A percentile compares a stretch with the other conserved stretches of the same genome.
These are phyloP conservation scores for Jatropha multifida DNA, from an alignment of 441 rosid genomes.

Conservation along the genomic window DNA sequence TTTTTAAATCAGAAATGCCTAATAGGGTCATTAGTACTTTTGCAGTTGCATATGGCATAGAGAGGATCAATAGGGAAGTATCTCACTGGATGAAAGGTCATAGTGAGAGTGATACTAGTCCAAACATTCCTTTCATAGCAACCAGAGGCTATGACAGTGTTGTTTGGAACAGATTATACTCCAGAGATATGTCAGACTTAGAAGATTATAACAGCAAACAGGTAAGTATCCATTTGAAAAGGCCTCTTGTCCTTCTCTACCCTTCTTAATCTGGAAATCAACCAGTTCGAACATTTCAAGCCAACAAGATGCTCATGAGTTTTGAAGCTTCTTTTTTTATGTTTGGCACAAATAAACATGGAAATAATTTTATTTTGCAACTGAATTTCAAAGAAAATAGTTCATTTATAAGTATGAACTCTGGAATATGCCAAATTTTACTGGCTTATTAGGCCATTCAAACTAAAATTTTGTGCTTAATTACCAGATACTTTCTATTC, in stretches of 20 bases:
- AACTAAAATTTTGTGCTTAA: conserved; percentile 13
- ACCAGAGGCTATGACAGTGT: conserved; percentile 82
- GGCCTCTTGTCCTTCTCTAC: not conserved
- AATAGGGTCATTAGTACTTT: conserved; percentile 36
- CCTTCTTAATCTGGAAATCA: not conserved
- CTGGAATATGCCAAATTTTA: not conserved
- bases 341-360: too few relatives aligned
- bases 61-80: conserved; percentile 82
- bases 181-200: conserved; percentile 61
- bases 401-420: not conserved
- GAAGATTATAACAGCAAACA: conserved; percentile 59
- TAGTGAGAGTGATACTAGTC: conserved; percentile 37
- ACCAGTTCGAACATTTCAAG: not conserved
- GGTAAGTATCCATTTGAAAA: conserved; percentile 38
- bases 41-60: conserved; percentile 79
- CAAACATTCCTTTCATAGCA: conserved; percentile 68
- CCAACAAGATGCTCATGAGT: not conserved
- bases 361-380: too few relatives aligned
- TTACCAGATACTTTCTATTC: conserved; percentile 56
- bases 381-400: too few relatives aligned
- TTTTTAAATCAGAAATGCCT: conserved; percentile 25
- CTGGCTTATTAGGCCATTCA: not conserved
- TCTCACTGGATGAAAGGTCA: conserved; percentile 83
- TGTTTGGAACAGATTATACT: conserved; percentile 90
- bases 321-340: too few relatives aligned